A percentile compares a stretch with the other conserved stretches of the same genome.
Evolutionary conservation across 2,329 filamentous ascomycete genomes (phyloP).

Genomic region (Ceratocystis cubensis): DNA sequence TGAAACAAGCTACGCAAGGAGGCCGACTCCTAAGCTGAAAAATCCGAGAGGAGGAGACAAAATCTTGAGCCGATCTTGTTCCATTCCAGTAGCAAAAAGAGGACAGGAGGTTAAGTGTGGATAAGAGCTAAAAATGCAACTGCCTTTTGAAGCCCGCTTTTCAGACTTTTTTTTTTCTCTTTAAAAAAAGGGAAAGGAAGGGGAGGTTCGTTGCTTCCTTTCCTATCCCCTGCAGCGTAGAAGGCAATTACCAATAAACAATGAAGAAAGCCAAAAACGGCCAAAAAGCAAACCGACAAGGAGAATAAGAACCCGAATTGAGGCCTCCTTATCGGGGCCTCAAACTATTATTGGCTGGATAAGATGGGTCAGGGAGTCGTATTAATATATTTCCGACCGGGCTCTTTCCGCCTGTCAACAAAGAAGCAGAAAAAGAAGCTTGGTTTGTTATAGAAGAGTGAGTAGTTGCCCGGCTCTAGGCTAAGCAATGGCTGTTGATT

Average conservation of each 20-base stretch:
- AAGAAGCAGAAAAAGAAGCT: background rate
- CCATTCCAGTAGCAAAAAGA: conserved; percentile 9
- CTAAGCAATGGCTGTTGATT: background rate
- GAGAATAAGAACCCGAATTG: background rate
- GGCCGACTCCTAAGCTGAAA: conserved; percentile 7
- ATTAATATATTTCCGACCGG: conserved; percentile 5
- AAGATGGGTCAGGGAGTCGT: background rate
- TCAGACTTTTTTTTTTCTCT: background rate
- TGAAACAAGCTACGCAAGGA: conserved; percentile 2
- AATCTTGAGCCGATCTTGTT: conserved; percentile 1
- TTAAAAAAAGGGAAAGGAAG: too few species aligned
- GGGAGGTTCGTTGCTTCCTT: background rate
- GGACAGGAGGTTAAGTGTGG: conserved; percentile 2
- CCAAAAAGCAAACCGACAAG: background rate
- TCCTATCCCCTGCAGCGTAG: background rate
- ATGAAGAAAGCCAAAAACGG: too few species aligned
- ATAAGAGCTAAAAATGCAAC: background rate
- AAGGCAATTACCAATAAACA: background rate
- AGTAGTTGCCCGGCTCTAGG: background rate
- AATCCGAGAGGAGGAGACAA: conserved; percentile 9
- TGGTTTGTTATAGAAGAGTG: background rate
- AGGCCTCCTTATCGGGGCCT: conserved; percentile 5
- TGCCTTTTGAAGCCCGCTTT: background rate
- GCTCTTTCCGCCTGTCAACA: conserved; percentile 2
- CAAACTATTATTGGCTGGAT: conserved; percentile 7